Conservation (phyloP, 768 basidiomycete genomes). For the Hortiboletus flavorubellus region DNA sequence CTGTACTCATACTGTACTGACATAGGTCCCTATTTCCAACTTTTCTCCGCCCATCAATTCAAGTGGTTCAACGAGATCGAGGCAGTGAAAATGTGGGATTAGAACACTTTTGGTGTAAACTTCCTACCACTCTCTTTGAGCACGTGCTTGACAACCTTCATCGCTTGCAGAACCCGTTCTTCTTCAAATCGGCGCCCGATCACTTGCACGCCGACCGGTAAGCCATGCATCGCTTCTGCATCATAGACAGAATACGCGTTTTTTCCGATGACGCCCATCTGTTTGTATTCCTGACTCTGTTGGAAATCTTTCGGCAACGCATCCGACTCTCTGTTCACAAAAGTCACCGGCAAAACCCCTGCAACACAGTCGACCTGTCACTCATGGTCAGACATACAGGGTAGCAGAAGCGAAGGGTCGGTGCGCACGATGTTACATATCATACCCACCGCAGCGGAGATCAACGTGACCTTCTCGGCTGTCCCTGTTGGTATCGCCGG, state of each 20-base stretch:
- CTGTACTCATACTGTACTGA: no score
- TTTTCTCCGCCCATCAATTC: background rate
- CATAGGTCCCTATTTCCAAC: background rate
- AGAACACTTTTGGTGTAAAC: conserved; percentile 24
- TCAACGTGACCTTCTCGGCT: conserved; percentile 33
- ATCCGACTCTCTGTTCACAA: conserved; percentile 46
- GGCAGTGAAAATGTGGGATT: background rate
- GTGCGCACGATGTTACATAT: conserved; percentile 44
- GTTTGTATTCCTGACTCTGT: conserved; percentile 21
- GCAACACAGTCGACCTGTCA: conserved; percentile 52
- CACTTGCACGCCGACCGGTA: conserved; percentile 67
- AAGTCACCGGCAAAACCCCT: conserved; percentile 58
- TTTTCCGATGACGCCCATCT: conserved; percentile 43
- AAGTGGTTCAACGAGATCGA: background rate
- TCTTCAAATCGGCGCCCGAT: conserved; percentile 63
- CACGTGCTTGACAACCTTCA: conserved; percentile 52
- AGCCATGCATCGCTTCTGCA: conserved; percentile 58
- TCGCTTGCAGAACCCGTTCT: conserved; percentile 68
- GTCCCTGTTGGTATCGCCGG: conserved; percentile 39
- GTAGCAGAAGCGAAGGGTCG: background rate
- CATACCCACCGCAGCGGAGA: conserved; percentile 34
- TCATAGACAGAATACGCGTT: conserved; percentile 54
- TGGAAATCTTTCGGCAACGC: conserved; percentile 32
- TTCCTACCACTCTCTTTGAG: conserved; percentile 21
- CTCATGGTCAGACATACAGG: background rate